Conservation (phyloP, 2,329 filamentous ascomycete genomes). For the Claviceps fusiformis region DNA sequence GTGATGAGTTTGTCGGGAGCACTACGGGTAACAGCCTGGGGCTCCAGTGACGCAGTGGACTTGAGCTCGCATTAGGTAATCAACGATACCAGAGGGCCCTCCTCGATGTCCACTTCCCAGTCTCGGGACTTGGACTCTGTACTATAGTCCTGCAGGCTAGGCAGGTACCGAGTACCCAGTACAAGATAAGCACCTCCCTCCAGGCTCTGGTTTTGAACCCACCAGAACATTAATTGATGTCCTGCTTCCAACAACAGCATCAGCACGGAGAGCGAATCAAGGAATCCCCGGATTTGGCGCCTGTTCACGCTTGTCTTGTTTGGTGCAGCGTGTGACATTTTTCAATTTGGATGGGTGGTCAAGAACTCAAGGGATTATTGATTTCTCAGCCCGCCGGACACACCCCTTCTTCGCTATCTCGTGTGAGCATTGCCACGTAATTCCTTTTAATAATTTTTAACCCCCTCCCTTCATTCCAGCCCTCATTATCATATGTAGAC, state of each 20-base stretch:
- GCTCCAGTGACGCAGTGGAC: not conserved
- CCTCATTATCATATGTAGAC: not conserved
- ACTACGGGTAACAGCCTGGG: conserved; percentile 2
- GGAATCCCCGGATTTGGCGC: not conserved
- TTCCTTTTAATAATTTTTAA: not conserved
- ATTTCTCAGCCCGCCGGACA: not conserved
- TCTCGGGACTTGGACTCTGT: too few relatives aligned
- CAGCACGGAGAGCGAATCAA: not conserved
- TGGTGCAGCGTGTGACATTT: not conserved
- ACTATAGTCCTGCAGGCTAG: too few relatives aligned
- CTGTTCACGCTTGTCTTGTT: not conserved
- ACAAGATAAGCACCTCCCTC: too few relatives aligned
- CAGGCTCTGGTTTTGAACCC: not conserved
- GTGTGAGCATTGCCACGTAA: not conserved
- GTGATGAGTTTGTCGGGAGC: not conserved
- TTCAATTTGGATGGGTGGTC: not conserved
- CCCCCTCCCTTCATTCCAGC: not conserved
- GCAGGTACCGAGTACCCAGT: too few relatives aligned
- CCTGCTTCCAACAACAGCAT: not conserved
- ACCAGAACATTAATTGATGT: not conserved
- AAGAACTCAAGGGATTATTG: too few relatives aligned
- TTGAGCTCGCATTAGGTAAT: not conserved
- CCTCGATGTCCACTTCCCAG: too few relatives aligned
- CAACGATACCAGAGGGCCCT: not conserved
- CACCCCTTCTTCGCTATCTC: not conserved